A percentile compares a stretch with the other conserved stretches of the same genome.
Conservation (phyloP, 139 green algal genomes). For the Pseudopediastrum boryanum region DNA sequence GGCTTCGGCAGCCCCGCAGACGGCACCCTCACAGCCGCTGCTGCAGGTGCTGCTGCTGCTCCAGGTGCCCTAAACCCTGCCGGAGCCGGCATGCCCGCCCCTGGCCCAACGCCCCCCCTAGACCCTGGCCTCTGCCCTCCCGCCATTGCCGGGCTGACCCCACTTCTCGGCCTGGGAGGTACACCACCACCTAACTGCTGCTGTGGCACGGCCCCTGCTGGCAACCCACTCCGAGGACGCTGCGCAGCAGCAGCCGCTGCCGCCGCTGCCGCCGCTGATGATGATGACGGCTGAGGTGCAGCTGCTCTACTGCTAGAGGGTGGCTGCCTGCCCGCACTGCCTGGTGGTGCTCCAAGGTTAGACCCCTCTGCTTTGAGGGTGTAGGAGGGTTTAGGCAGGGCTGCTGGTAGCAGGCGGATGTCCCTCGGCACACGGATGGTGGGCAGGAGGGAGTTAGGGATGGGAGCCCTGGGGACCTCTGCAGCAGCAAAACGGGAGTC, state of each 20-base stretch:
- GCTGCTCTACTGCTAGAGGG: not conserved
- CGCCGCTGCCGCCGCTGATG: no score
- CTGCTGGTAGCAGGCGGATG: conserved; percentile 33
- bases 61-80: no score
- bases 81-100: not conserved
- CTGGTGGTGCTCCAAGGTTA: not conserved
- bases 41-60: not conserved
- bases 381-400: conserved; percentile 38
- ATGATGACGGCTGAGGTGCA: no score
- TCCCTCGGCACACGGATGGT: conserved; percentile 8
- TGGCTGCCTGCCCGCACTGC: no score
- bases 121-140: no score
- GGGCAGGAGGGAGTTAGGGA: not conserved
- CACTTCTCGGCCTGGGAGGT: not conserved
- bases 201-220: not conserved
- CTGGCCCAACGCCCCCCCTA: not conserved
- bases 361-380: no score
- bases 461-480: no score
- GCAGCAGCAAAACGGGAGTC: not conserved
- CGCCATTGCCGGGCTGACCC: no score
- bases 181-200: not conserved
- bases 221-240: not conserved
- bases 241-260: not conserved
- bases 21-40: not conserved
- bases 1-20: not conserved